A percentile compares a stretch with the other conserved stretches of the same genome.
These are phyloP conservation scores for Daldinia sp. DNA, from an alignment of 2,329 filamentous ascomycete species.

Conservation along the genomic window DNA sequence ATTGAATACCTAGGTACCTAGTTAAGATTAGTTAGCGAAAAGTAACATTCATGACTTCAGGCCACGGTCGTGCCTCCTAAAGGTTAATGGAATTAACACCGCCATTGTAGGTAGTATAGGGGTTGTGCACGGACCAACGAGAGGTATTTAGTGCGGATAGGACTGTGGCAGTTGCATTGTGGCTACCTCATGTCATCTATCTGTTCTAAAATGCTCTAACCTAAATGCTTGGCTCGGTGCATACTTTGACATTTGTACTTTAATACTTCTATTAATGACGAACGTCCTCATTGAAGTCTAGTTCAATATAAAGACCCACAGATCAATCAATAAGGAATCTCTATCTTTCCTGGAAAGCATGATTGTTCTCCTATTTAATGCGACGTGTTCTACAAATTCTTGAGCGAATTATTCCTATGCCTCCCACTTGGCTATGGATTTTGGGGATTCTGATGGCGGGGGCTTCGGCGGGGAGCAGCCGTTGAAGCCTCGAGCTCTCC, in stretches of 20 bases:
- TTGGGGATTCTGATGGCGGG: slow-evolving; percentile 59
- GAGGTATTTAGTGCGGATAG: background rate
- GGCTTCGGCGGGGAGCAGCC: slow-evolving; percentile 53
- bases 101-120: background rate
- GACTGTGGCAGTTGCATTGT: slow-evolving; percentile 28
- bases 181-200: slow-evolving; percentile 13
- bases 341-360: slow-evolving; percentile 36
- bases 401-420: slow-evolving; percentile 42
- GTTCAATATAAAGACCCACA: slow-evolving; percentile 23
- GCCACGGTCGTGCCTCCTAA: background rate
- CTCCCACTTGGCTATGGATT: slow-evolving; percentile 64
- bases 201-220: slow-evolving; percentile 6
- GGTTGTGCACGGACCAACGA: slow-evolving; percentile 19
- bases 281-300: slow-evolving; percentile 23
- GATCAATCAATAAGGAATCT: slow-evolving; percentile 15
- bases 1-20: background rate
- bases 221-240: slow-evolving; percentile 15
- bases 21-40: background rate
- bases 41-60: too few species aligned
- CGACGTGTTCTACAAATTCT: slow-evolving; percentile 34
- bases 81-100: background rate
- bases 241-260: slow-evolving; percentile 1
- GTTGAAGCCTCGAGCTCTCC: slow-evolving; percentile 65
- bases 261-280: slow-evolving; percentile 31
- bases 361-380: slow-evolving; percentile 26